Evolutionary conservation across 2,329 filamentous ascomycete genomes (phyloP).

Genomic region (Pleoardoris graminearum): DNA sequence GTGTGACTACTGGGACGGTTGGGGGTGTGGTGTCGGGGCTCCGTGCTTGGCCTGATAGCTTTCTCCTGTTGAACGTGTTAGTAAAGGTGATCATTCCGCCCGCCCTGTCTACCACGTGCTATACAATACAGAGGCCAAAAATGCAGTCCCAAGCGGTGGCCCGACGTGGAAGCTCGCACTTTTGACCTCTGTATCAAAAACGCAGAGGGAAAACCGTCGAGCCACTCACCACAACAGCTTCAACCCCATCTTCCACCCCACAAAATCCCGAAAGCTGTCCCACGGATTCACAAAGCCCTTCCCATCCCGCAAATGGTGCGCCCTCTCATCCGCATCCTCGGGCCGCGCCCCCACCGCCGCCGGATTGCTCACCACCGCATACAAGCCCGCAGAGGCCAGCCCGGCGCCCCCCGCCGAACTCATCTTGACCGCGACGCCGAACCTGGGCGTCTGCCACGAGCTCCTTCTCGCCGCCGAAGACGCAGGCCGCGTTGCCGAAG

Average conservation of each 20-base stretch:
- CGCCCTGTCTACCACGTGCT: too few species aligned
- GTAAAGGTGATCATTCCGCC: background rate
- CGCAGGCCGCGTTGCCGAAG: too few species aligned
- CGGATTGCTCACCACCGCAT: conserved; percentile 49
- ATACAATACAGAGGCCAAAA: too few species aligned
- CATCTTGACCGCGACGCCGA: conserved; percentile 34
- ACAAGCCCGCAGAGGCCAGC: conserved; percentile 35
- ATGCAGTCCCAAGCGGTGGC: too few species aligned
- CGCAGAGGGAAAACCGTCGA: too few species aligned
- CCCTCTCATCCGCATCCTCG: conserved; percentile 50
- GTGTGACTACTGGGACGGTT: conserved; percentile 68
- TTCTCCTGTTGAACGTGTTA: conserved; percentile 41
- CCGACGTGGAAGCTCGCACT: too few species aligned
- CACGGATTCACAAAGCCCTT: conserved; percentile 63
- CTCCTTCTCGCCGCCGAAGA: background rate
- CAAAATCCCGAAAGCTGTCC: conserved; percentile 54
- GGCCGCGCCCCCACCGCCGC: conserved; percentile 47
- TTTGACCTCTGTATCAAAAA: too few species aligned
- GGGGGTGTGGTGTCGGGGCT: conserved; percentile 66
- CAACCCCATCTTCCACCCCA: conserved; percentile 36
- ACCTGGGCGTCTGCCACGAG: conserved; percentile 28
- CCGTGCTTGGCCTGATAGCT: conserved; percentile 55
- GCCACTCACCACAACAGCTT: conserved; percentile 46
- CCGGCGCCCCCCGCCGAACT: conserved; percentile 30
- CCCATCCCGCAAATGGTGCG: conserved; percentile 57